A percentile compares a stretch with the other conserved stretches of the same genome.
phyloP scores from a whole-genome alignment of 2,329 filamentous ascomycete genomes.

The Diaporthe velutina region DNA sequence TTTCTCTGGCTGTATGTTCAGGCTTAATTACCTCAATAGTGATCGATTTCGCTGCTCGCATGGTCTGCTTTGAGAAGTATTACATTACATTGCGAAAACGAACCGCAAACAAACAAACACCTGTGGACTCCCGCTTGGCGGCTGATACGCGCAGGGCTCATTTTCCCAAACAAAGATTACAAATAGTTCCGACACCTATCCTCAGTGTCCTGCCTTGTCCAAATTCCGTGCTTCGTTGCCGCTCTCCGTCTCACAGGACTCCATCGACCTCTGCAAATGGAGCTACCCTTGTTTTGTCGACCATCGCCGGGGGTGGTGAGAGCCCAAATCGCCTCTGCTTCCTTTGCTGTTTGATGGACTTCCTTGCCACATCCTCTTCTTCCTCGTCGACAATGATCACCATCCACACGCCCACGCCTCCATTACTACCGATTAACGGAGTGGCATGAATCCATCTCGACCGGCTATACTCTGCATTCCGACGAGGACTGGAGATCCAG shows the following conservation, averaged over 20 bases:
- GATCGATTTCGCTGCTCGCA: too few relatives aligned
- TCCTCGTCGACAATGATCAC: slow-evolving; percentile 79
- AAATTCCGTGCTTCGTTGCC: too few relatives aligned
- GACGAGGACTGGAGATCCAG: slow-evolving; percentile 70
- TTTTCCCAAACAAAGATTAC: neutral
- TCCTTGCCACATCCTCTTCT: neutral
- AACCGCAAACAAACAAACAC: neutral
- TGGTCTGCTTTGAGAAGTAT: neutral
- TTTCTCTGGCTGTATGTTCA: neutral
- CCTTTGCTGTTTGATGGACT: neutral
- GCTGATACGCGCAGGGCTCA: neutral
- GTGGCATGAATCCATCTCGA: slow-evolving; percentile 84
- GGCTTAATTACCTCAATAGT: neutral
- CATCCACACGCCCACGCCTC: slow-evolving; percentile 83
- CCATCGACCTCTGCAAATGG: neutral
- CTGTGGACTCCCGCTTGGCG: neutral
- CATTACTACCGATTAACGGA: slow-evolving; percentile 76
- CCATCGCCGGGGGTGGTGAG: neutral
- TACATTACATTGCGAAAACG: neutral
- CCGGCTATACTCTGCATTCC: slow-evolving; percentile 62
- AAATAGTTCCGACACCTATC: neutral
- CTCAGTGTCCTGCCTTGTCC: too few relatives aligned
- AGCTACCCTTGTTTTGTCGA: neutral
- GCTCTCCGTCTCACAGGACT: too few relatives aligned
- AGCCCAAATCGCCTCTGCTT: slow-evolving; percentile 11